phyloP scores from a whole-genome alignment of 179 eudicot genomes.

The Spinacia oleracea region DNA sequence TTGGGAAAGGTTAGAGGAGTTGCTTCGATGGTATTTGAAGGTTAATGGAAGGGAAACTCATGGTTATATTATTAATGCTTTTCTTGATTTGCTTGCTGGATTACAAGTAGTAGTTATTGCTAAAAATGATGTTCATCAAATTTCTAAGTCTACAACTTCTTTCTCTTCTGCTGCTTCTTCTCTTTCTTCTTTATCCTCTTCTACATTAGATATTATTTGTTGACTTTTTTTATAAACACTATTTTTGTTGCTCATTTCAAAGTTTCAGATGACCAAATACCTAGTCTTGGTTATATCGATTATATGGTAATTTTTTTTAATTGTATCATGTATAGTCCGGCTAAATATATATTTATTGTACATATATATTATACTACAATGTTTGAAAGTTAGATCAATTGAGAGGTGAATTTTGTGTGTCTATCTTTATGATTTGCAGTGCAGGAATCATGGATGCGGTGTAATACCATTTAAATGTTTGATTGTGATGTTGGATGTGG shows the following conservation, averaged over 20 bases:
- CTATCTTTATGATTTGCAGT: too few species aligned
- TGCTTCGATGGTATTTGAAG: conserved; percentile 67
- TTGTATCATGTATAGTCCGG: neutral
- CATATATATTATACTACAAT: neutral
- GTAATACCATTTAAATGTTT: neutral
- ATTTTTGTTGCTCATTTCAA: neutral
- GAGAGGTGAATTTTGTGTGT: neutral
- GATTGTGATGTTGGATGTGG: neutral
- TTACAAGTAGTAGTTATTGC: neutral
- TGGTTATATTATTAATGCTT: conserved; percentile 56
- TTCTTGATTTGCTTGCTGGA: conserved; percentile 53
- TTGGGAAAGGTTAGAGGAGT: conserved; percentile 63
- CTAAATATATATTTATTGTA: neutral
- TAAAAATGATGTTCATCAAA: neutral
- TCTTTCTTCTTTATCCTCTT: conserved; percentile 19
- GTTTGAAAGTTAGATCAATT: neutral
- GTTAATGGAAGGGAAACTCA: conserved; percentile 58
- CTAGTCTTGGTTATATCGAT: too few species aligned
- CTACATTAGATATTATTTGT: conserved; percentile 1
- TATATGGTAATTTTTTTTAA: neutral
- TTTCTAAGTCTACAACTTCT: conserved; percentile 7
- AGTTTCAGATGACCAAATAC: too few species aligned
- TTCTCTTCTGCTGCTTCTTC: conserved; percentile 30
- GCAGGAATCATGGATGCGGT: neutral
- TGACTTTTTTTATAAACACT: neutral